Evolutionary conservation across 1,139 yeast species (phyloP).

Genomic region (Protomyces macrosporus): DNA sequence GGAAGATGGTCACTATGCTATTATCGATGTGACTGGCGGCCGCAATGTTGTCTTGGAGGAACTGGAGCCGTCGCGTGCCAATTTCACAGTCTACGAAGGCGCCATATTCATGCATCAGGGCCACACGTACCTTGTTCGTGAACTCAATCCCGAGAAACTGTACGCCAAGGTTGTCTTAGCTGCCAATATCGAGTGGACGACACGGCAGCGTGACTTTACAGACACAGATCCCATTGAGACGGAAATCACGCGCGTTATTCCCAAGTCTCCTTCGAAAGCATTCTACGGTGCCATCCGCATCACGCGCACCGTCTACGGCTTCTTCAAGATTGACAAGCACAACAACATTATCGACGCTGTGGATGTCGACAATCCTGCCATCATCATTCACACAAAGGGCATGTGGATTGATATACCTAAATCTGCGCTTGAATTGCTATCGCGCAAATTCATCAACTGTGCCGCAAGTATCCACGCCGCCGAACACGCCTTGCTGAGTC

Average conservation of each 20-base stretch:
- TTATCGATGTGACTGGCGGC: conserved; percentile 76
- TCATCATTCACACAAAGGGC: conserved; percentile 63
- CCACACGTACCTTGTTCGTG: conserved; percentile 74
- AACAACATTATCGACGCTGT: conserved; percentile 83
- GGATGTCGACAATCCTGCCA: conserved; percentile 86
- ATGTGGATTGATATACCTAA: conserved; percentile 85
- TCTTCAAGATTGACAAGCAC: conserved; percentile 72
- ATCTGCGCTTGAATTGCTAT: conserved; percentile 54
- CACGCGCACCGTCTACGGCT: conserved; percentile 81
- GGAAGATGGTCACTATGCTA: conserved; percentile 75
- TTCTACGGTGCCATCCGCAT: conserved; percentile 70
- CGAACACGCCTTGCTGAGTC: conserved; percentile 56
- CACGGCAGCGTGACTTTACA: conserved; percentile 83
- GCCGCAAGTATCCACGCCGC: conserved; percentile 98
- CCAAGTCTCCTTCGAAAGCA: conserved; percentile 20
- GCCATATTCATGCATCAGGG: conserved; percentile 95
- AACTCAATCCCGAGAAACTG: conserved; percentile 66
- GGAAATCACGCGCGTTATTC: conserved; percentile 45
- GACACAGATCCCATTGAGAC: conserved; percentile 83
- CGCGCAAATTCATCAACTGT: conserved; percentile 53
- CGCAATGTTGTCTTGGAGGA: conserved; percentile 76
- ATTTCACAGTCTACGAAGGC: conserved; percentile 90
- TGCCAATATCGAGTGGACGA: conserved; percentile 79
- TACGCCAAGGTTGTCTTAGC: conserved; percentile 83
- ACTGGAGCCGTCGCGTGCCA: conserved; percentile 82